Evolutionary conservation across 2,329 filamentous ascomycete genomes (phyloP).

Genomic region (Hypoxylon sp.): DNA sequence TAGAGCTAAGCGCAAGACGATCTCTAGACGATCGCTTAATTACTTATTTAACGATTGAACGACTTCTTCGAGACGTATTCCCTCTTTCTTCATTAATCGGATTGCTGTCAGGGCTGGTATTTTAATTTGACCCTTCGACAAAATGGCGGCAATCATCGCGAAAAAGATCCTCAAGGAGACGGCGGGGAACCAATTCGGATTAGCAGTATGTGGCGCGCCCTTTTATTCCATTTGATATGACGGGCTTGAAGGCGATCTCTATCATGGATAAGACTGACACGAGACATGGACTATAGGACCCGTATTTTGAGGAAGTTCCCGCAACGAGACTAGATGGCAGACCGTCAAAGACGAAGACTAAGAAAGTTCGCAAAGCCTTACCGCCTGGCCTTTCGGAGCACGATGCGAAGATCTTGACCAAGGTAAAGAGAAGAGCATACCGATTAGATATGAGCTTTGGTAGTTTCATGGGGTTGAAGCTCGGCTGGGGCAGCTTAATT

Average conservation of each 20-base stretch:
- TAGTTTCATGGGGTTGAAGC: slow-evolving; percentile 83
- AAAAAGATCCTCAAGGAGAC: slow-evolving; percentile 72
- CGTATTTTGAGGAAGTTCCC: slow-evolving; percentile 87
- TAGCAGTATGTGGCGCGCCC: slow-evolving; percentile 62
- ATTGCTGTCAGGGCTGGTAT: slow-evolving; percentile 4
- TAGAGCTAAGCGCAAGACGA: slow-evolving; percentile 7
- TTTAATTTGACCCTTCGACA: slow-evolving; percentile 37
- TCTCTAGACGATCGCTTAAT: slow-evolving; percentile 12
- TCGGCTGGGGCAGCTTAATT: slow-evolving; percentile 92
- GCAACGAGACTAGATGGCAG: slow-evolving; percentile 78
- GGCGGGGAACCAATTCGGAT: slow-evolving; percentile 70
- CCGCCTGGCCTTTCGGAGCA: slow-evolving; percentile 86
- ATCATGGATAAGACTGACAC: slow-evolving; percentile 53
- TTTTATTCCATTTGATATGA: slow-evolving; percentile 32
- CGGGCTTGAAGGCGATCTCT: not conserved
- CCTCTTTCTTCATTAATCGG: not conserved
- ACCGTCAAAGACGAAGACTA: slow-evolving; percentile 75
- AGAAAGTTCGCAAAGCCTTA: slow-evolving; percentile 87
- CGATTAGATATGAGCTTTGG: slow-evolving; percentile 87
- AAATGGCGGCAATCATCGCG: slow-evolving; percentile 68
- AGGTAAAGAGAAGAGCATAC: slow-evolving; percentile 88
- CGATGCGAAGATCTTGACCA: slow-evolving; percentile 85
- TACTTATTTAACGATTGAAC: slow-evolving; percentile 9
- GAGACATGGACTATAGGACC: slow-evolving; percentile 72
- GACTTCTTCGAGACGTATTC: not conserved